A percentile compares a stretch with the other conserved stretches of the same genome.
These are phyloP conservation scores for Trypanosomatidae sp. DNA, from an alignment of 208 protist species.

Conservation along the genomic window DNA sequence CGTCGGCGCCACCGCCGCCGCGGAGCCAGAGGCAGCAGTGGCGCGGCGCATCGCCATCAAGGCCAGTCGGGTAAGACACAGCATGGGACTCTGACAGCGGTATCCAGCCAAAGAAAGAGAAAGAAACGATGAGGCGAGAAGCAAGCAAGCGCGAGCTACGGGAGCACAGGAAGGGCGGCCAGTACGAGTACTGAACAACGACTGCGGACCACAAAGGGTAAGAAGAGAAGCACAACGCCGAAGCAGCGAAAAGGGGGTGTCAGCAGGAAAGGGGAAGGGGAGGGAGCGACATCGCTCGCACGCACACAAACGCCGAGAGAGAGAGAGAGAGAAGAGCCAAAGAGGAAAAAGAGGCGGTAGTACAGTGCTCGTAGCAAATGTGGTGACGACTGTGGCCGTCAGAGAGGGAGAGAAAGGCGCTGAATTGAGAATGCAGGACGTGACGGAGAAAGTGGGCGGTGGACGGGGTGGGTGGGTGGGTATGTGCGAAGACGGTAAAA, in stretches of 20 bases:
- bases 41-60: slow-evolving; percentile 5
- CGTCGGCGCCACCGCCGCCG: not conserved
- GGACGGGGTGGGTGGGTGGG: no score
- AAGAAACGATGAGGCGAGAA: not conserved
- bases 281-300: not conserved
- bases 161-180: not conserved
- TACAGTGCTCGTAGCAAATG: not conserved
- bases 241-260: not conserved
- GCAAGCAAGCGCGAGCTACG: not conserved
- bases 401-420: not conserved
- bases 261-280: not conserved
- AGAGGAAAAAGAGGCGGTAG: not conserved
- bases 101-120: not conserved
- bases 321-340: not conserved
- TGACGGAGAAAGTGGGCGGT: not conserved
- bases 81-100: not conserved
- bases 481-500: no score
- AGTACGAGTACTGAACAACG: not conserved
- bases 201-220: slow-evolving; percentile 6
- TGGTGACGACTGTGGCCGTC: not conserved
- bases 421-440: not conserved
- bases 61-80: not conserved
- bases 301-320: not conserved
- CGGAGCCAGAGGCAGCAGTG: not conserved
- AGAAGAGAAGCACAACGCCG: slow-evolving; percentile 14